Evolutionary conservation across 139 green algal species (phyloP), one percentile per base, ranked within the genome.

Genomic region (Gonium pectorale): DNA sequence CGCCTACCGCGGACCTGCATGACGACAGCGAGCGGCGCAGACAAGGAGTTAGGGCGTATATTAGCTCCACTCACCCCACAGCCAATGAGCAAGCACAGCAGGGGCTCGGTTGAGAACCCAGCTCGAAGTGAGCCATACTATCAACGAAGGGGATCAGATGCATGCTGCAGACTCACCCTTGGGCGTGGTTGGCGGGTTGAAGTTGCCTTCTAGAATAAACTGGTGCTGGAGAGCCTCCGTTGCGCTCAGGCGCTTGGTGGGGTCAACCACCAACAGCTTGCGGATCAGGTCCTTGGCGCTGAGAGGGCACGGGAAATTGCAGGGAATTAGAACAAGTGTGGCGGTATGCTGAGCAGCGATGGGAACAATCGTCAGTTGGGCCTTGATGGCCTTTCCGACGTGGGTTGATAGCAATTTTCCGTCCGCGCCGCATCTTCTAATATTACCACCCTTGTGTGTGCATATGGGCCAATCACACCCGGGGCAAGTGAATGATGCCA

Each of bases 271-370:
- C 31, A 97, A 86, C 66, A 97, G 92, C 85, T 92, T 90, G 0
- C 66, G 44, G 37, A 97, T 94, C 22, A 96, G 77, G 79, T 96
- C 91, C 91, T 95, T 96, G 13, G 93, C 93, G 56, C 91, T 94
- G 87, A 68, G 67, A n/a, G n/a, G n/a, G n/a, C n/a, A n/a, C n/a
- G n/a, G n/a, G n/a, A n/a, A n/a, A n/a, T n/a, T n/a, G n/a, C n/a
- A n/a, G n/a, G n/a, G n/a, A n/a, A n/a, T n/a, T n/a, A n/a, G n/a
- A n/a, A n/a, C n/a, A n/a, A n/a, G n/a, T n/a, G n/a, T n/a, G n/a
- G n/a, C n/a, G n/a, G n/a, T n/a, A n/a, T n/a, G n/a, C n/a, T n/a
- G n/a, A n/a, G n/a, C n/a, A n/a, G n/a, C n/a, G n/a, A n/a, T n/a
- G n/a, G n/a, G n/a, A n/a, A n/a, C n/a, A n/a, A n/a, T n/a, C n/a